Percentiles rank a stretch among this genome's conserved stretches.
These are phyloP conservation scores for Teratosphaeria nubilosa DNA, from an alignment of 2,329 filamentous ascomycete genomes.

Conservation along the genomic window DNA sequence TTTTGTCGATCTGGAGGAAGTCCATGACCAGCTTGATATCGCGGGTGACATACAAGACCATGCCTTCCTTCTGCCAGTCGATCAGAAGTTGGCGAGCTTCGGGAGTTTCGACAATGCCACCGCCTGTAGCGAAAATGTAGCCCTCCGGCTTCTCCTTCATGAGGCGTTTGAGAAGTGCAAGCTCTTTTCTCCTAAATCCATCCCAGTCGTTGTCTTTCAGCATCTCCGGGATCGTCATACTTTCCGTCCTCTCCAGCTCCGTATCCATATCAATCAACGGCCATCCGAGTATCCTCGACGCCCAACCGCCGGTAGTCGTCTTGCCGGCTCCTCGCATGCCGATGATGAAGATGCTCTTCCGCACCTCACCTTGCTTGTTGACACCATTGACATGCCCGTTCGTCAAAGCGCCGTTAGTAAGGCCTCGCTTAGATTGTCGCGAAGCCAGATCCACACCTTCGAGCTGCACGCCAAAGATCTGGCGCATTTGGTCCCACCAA, in stretches of 20 bases:
- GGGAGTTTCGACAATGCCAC: conserved; percentile 79
- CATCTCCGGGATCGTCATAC: conserved; percentile 75
- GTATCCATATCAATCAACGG: conserved; percentile 79
- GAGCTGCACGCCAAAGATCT: conserved; percentile 66
- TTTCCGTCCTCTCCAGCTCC: conserved; percentile 66
- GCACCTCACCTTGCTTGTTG: conserved; percentile 16
- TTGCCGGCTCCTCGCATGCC: conserved; percentile 97
- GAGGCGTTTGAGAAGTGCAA: conserved; percentile 61
- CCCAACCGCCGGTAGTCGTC: conserved; percentile 84
- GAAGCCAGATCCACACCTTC: conserved; percentile 56
- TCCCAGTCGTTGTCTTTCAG: conserved; percentile 76
- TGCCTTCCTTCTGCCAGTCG: conserved; percentile 68
- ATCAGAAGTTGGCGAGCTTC: conserved; percentile 67
- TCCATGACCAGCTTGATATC: conserved; percentile 81
- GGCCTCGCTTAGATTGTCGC: not conserved
- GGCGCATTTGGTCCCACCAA: conserved; percentile 87
- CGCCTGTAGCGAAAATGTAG: conserved; percentile 85
- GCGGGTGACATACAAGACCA: conserved; percentile 77
- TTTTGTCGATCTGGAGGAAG: conserved; percentile 81
- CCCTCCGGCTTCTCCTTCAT: conserved; percentile 65
- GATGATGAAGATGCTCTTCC: conserved; percentile 79
- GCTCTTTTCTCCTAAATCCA: conserved; percentile 71
- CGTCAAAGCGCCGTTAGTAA: conserved; percentile 8
- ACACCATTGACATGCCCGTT: conserved; percentile 27
- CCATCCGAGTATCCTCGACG: conserved; percentile 63